Conservation (phyloP, 139 green algal species). For the Tetradesmus obliquus region DNA sequence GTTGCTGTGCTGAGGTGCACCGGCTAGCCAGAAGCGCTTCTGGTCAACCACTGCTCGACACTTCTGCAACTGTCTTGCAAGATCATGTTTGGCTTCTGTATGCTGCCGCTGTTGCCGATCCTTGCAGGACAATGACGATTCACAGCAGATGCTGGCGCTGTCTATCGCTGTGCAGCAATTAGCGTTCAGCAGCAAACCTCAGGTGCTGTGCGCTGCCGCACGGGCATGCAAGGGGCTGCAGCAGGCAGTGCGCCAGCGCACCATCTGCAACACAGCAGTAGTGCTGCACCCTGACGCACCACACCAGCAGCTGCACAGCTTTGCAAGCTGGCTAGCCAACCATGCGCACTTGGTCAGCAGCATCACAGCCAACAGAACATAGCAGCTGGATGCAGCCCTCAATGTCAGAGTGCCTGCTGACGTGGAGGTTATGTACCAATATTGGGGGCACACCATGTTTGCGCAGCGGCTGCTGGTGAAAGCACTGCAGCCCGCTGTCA, state of each 20-base stretch:
- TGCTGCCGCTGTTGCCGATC: no score
- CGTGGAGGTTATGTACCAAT: no score
- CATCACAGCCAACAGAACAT: neutral
- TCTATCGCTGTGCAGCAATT: neutral
- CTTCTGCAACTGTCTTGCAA: no score
- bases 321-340: neutral
- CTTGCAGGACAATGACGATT: no score
- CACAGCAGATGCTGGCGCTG: neutral
- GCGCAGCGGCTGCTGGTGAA: neutral
- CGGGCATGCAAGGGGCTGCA: neutral
- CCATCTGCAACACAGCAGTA: neutral
- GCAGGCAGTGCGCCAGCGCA: neutral
- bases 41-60: no score
- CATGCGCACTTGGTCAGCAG: neutral
- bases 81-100: no score
- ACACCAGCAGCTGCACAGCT: neutral
- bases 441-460: no score
- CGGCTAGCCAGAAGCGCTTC: no score
- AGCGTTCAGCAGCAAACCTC: neutral
- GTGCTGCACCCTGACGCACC: neutral
- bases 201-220: neutral
- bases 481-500: neutral
- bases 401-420: no score
- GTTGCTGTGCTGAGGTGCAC: no score
- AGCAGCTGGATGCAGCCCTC: no score